Conservation (phyloP, 345 rosid species). For the Hibiscus syriacus region DNA sequence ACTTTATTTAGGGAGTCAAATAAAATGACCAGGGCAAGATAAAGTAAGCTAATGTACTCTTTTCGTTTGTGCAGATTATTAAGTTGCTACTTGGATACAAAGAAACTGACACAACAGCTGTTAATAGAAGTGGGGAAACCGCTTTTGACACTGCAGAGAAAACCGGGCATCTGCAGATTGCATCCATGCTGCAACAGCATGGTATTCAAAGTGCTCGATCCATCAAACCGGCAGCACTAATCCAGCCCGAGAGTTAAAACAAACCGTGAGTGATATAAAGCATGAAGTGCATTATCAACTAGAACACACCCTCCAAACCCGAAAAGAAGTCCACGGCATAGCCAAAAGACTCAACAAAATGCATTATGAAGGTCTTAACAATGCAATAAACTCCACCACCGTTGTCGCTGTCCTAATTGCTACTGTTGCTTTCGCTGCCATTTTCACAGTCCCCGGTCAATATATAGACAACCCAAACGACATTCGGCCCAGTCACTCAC, state of each 20-base stretch:
- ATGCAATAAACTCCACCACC: constrained; percentile 88
- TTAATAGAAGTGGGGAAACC: constrained; percentile 67
- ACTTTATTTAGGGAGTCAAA: background rate
- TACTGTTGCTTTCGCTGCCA: constrained; percentile 90
- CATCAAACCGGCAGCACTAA: constrained; percentile 39
- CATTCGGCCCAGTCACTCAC: constrained; percentile 35
- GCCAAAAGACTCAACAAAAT: constrained; percentile 81
- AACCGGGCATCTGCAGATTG: constrained; percentile 45
- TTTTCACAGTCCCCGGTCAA: constrained; percentile 89
- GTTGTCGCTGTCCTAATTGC: constrained; percentile 94
- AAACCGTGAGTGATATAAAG: constrained; percentile 91
- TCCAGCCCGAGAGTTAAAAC: constrained; percentile 74
- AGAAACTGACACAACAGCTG: constrained; percentile 40
- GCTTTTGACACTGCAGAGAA: constrained; percentile 88
- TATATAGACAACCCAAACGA: constrained; percentile 44
- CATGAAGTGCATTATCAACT: constrained; percentile 89
- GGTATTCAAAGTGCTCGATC: constrained; percentile 67
- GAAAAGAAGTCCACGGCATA: constrained; percentile 79
- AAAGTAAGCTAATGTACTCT: background rate
- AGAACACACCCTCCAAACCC: constrained; percentile 82
- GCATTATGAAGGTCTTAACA: constrained; percentile 88
- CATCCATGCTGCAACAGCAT: constrained; percentile 40
- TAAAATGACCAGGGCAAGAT: no score
- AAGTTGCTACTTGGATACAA: constrained; percentile 43
- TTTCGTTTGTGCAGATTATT: constrained; percentile 48